Base-by-base conservation (phyloP, 345 rosid species). In the Abelmoschus esculentus region DNA sequence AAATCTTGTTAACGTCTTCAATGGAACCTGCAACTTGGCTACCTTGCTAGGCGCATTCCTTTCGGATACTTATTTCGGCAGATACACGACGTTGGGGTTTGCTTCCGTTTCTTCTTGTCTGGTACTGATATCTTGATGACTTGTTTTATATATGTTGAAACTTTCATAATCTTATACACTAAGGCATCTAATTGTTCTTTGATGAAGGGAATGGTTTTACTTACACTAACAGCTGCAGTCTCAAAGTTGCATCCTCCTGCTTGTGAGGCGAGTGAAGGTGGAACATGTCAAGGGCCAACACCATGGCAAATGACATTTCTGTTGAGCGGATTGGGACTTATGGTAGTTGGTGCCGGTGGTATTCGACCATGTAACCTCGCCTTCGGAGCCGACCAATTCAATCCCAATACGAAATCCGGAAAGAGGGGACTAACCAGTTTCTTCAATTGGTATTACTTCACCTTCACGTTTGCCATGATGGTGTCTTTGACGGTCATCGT, bases 11-110 rank as follows among this genome's bases (percentile, higher is more conserved):
- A 88, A 77, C 72, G 67, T 88, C 74, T 84, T 81, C 73, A 75
- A 72, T 34, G 96, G 91, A 9, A 85, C 96, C 70, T 74, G 72
- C 79, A 89, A 84, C 73, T 72, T 89, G 5, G 91, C 87, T 36
- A 85, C 96, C 68, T 71, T 89, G 52, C 3, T 78, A 0, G 96
- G 91, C 4, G 96, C 91, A 10, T 89, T 85, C 72, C 82, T 87
- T 50, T 80, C 81, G 38, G 91, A 89, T 70, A 78, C 96, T 36
- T 89, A 85, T 79, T 85, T 89, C n/a, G 91, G 96, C 74, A 85
- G 88, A 67, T 89, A 84, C 77, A 83, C 80, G 60, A 84, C 90
- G 6, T 78, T 89, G 17, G 86, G 84, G 22, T 76, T 87, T 19
- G 89, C 92, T 68, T 82, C 84, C 52, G 34, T 87, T 4, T 75